Conservation (phyloP, 805 yeast genomes). For the Tetrapisispora iriomotensis region DNA sequence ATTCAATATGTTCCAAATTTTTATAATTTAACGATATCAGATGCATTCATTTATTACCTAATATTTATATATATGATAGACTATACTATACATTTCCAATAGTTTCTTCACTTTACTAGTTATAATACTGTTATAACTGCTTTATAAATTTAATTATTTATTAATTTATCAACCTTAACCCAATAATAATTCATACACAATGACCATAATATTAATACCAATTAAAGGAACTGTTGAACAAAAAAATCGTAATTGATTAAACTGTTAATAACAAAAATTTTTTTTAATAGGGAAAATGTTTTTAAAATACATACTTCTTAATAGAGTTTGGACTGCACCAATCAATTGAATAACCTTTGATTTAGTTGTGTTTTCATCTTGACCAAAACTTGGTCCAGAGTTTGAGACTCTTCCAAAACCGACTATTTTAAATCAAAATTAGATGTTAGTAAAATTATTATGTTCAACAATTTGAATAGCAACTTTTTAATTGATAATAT, state of each 20-base stretch:
- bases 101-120: neutral
- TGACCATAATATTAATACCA: constrained; percentile 53
- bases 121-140: neutral
- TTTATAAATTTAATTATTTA: neutral
- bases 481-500: too few relatives aligned
- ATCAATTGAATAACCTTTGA: constrained; percentile 54
- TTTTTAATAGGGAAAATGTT: neutral
- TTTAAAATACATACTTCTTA: constrained; percentile 45
- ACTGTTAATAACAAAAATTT: neutral
- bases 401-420: constrained; percentile 36
- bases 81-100: neutral
- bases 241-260: neutral
- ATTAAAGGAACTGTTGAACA: constrained; percentile 49
- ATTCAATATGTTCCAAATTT: neutral
- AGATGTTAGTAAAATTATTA: neutral
- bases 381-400: constrained; percentile 37
- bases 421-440: constrained; percentile 20
- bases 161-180: constrained; percentile 45
- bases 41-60: neutral
- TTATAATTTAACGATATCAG: neutral
- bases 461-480: too few relatives aligned
- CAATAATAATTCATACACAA: constrained; percentile 56
- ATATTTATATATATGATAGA: neutral
- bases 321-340: constrained; percentile 63
- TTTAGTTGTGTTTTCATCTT: constrained; percentile 41